Conservation (phyloP, 192 early-diverging fungal species). For the Pilaira anomala region DNA sequence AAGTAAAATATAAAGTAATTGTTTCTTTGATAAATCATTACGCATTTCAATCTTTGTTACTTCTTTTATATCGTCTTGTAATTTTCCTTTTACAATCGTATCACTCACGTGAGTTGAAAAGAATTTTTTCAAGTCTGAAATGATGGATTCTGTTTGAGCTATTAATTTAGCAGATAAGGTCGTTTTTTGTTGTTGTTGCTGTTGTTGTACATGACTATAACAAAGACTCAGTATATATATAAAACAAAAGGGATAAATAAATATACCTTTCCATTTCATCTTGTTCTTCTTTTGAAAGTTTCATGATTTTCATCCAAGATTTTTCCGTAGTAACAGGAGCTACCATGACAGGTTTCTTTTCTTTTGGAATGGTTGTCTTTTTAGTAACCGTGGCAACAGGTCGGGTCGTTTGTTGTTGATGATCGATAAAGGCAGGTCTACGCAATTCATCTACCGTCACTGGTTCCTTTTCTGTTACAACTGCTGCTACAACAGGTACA, state of each 20-base stretch:
- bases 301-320: slow-evolving; percentile 60
- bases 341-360: neutral
- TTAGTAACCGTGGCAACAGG: neutral
- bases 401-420: neutral
- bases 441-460: neutral
- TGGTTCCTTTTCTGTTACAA: neutral
- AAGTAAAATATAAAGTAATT: slow-evolving; percentile 67
- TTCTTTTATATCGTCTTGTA: slow-evolving; percentile 70
- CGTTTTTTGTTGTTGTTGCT: neutral
- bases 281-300: slow-evolving; percentile 58
- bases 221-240: too few relatives aligned
- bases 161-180: neutral
- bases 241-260: too few relatives aligned
- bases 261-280: slow-evolving; percentile 43
- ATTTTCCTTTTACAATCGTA: slow-evolving; percentile 32
- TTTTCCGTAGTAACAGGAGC: slow-evolving; percentile 35
- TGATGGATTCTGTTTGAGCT: slow-evolving; percentile 43
- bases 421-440: neutral
- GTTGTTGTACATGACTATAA: too few relatives aligned
- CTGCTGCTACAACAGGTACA: too few relatives aligned
- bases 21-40: slow-evolving; percentile 75
- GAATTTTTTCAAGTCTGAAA: slow-evolving; percentile 54
- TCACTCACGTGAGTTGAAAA: slow-evolving; percentile 26
- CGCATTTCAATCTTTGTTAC: slow-evolving; percentile 83
- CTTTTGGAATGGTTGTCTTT: too few relatives aligned